Evolutionary conservation across 2,329 filamentous ascomycete genomes (phyloP), one percentile per base, ranked within the genome.

Genomic region (Paracamarosporium sp.): DNA sequence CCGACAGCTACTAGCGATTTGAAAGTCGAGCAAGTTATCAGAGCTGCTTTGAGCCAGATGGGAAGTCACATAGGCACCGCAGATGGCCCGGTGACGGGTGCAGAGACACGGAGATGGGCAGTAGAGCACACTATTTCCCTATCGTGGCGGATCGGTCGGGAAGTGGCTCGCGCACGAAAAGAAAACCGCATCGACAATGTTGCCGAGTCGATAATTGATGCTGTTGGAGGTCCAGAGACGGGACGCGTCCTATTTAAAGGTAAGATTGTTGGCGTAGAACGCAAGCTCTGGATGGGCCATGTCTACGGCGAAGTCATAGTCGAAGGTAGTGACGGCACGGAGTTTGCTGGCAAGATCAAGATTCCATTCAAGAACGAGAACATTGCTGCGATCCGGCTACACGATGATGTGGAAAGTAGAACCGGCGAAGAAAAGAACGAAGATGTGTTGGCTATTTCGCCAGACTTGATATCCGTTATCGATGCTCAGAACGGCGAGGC

Each of bases 331-430:
- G 63, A 67, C 35, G 50, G 45, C 28, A 48, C 59, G 3, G 55
- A 60, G 24, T 70, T 67, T 38, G 30, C 64, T 6, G 86, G 86
- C 0, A 76, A 71, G 28, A 75, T 90, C 68, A 88, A 85, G 68
- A 87, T 91, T 47, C 88, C 88, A 0, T 90, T 90, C 79, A 90
- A 90, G 76, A 91, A 91, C 71, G 88, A 91, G 68, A 91, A 90
- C 65, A 88, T 91, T 43, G 84, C 84, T n/a, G 88, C 85, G 57
- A 73, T 64, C 57, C 74, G 54, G 51, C 65, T 63, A 67, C 76
- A 63, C 12, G 67, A 72, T 6, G 61, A 55, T 3, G 48, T 58
- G 15, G 65, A 67, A 1, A 67, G 60, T 48, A 61, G 65, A 41
- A 65, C 68, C 8, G 70, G 70, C 0, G 66, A 75, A 47, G 72